Conservation (phyloP, 345 rosid species). For the Hevea brasiliensis region DNA sequence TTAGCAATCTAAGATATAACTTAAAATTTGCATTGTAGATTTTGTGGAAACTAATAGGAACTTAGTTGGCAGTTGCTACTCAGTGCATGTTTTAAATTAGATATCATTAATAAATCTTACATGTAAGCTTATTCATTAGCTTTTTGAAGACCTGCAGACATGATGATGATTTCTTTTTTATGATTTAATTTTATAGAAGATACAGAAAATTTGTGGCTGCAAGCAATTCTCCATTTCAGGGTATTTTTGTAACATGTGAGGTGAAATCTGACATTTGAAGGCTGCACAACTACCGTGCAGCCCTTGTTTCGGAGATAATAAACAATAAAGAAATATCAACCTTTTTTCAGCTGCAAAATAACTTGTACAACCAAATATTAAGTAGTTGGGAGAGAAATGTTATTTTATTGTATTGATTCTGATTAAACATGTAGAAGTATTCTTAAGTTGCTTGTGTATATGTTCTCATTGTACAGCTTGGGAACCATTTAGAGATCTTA, state of each 20-base stretch:
- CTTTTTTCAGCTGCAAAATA: no score
- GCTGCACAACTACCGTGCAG: no score
- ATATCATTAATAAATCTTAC: neutral
- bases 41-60: neutral
- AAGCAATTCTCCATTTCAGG: no score
- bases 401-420: neutral
- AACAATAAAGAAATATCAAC: neutral
- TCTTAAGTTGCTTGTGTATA: slow-evolving; percentile 8
- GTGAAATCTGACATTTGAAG: no score
- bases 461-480: slow-evolving; percentile 54
- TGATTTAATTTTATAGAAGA: neutral
- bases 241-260: no score
- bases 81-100: neutral
- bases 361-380: no score
- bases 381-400: neutral
- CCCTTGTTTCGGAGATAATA: neutral
- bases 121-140: neutral
- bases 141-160: no score
- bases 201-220: neutral
- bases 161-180: neutral
- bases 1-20: neutral
- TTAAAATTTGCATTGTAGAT: neutral
- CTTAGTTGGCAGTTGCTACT: neutral
- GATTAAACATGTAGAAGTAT: slow-evolving; percentile 4
- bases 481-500: slow-evolving; percentile 92